Evolutionary conservation across 2,329 filamentous ascomycete genomes (phyloP), one percentile per base, ranked within the genome.

Genomic region (Aspergillus sp.): DNA sequence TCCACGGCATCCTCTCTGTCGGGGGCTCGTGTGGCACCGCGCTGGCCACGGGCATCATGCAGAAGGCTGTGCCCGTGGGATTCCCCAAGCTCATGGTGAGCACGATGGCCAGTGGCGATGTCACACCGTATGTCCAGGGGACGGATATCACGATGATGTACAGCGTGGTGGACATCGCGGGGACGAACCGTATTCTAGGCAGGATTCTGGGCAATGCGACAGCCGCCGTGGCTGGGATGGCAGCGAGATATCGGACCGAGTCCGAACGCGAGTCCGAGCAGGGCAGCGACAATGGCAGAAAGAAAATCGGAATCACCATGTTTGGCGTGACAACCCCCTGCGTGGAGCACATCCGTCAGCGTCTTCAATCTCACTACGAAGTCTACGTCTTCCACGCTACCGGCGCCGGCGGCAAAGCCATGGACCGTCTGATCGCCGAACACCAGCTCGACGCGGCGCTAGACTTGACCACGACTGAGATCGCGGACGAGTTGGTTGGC

Each of bases 241-340:
- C 79, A 52, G 1, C 64, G 71, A 0, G 80, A 79, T 48, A 56
- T 27, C 8, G 8, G 6, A 32, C 30, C 6, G 30, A 32, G 6
- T 32, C 6, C 10, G 35, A 26, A 2, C 29, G 7, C 28, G 27
- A 10, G n/a, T 45, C 27, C 41, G 29, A 29, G 30, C 2, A 3
- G 4, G 12, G 4, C 26, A 10, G 28, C 3, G 39, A 6, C 19
- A 35, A 4, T 26, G 7, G 7, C 4, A 5, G 3, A 32, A n/a
- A 5, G 6, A 73, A 72, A 54, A 69, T 87, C 5, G 83, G 76
- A 0, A 76, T 86, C 27, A 85, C 83, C 2, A 87, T 87, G 83
- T 87, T 86, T 57, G 83, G 84, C 2, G 82, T 87, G 5, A 88
- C 84, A 0, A 87, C 83, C 0, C 81, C 82, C 0, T 78, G 76